Conservation (phyloP, 202 grass and related monocot species). For the Zoysia matrella region DNA sequence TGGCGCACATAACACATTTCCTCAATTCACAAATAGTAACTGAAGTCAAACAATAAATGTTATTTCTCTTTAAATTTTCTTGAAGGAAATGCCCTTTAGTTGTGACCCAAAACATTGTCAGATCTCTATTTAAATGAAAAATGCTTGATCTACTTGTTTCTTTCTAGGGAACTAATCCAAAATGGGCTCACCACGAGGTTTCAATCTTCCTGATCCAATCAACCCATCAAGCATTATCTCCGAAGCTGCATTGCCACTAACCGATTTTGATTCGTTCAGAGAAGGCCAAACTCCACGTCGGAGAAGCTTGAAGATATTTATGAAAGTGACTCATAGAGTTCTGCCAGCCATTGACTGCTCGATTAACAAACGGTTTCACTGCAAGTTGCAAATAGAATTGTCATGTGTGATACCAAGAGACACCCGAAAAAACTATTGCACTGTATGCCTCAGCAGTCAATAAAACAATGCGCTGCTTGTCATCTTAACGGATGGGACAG, state of each 20-base stretch:
- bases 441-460: constrained; percentile 45
- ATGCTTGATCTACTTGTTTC: not conserved
- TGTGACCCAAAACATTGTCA: constrained; percentile 10
- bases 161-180: constrained; percentile 8
- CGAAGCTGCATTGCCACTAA: constrained; percentile 7
- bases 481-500: constrained; percentile 42
- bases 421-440: constrained; percentile 44
- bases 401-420: constrained; percentile 46
- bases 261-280: constrained; percentile 35
- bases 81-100: not conserved
- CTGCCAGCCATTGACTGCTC: constrained; percentile 41
- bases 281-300: constrained; percentile 31
- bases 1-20: not conserved
- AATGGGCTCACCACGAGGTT: not conserved
- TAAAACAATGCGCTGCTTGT: constrained; percentile 35
- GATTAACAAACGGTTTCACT: constrained; percentile 25
- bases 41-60: not conserved
- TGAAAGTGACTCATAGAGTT: constrained; percentile 44
- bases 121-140: not conserved
- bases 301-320: constrained; percentile 46
- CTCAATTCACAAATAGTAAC: constrained; percentile 45
- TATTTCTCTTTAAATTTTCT: constrained; percentile 17
- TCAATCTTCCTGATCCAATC: constrained; percentile 20
- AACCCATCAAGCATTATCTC: constrained; percentile 15
- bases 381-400: constrained; percentile 53